Evolutionary conservation across 2,329 filamentous ascomycete genomes (phyloP).

Genomic region (Plectosphaerella sp.): DNA sequence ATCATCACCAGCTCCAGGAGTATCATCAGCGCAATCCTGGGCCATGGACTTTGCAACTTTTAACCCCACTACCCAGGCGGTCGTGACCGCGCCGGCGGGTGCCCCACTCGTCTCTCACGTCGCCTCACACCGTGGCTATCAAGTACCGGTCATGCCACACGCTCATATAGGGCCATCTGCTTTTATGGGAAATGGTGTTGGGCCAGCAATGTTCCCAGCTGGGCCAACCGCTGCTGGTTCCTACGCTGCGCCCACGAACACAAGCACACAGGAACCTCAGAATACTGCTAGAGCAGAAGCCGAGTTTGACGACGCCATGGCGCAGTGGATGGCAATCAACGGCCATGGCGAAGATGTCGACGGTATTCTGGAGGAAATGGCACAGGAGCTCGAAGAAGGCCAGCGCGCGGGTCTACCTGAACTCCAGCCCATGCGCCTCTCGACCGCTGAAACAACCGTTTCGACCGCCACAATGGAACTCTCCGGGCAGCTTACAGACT

Average conservation of each 20-base stretch:
- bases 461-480: too few species aligned
- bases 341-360: constrained; percentile 31
- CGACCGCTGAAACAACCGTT: too few species aligned
- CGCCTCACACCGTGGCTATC: too few species aligned
- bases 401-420: neutral
- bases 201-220: too few species aligned
- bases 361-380: constrained; percentile 37
- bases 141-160: too few species aligned
- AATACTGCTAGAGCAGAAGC: neutral
- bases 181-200: too few species aligned
- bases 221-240: too few species aligned
- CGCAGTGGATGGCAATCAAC: constrained; percentile 33
- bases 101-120: too few species aligned
- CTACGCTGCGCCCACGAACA: neutral
- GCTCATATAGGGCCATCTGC: too few species aligned
- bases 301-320: constrained; percentile 36
- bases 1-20: too few species aligned
- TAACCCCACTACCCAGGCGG: neutral
- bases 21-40: neutral
- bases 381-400: constrained; percentile 28
- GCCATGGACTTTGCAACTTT: neutral
- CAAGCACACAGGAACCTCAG: neutral
- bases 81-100: too few species aligned
- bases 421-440: neutral
- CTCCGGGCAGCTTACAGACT: neutral